Evolutionary conservation across 2,329 filamentous ascomycete species (phyloP), one percentile per base, ranked within the genome.

Genomic region (Tolypocladium ophioglossoides): DNA sequence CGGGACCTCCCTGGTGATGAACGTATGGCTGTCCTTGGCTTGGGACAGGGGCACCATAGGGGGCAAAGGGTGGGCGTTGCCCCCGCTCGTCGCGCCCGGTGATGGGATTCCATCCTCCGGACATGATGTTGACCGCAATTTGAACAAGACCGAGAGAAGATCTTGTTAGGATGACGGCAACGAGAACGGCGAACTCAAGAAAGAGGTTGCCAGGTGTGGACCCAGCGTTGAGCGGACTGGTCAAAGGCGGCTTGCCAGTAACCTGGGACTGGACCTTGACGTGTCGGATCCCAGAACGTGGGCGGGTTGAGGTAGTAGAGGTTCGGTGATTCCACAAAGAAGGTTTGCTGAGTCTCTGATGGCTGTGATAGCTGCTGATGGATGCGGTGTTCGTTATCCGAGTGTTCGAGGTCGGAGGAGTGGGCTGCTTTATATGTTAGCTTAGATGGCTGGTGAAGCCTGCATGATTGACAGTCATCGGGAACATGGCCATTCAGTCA

Each of bases 41-140:
- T 2, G 67, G 68, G 27, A 68, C 38, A 18, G 70, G 66, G 16
- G 61, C 66, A 22, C 70, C 67, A 35, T 57, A 62, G 4, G 70
- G 70, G 35, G 70, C 62, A 53, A 63, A 63, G 16, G 62, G 59
- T 5, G 72, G 72, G 1, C 66, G 66, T 38, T 55, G 50, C 22
- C 64, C 65, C 12, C 62, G 59, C n/a, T 63, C 54, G 56, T 75
- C 73, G 18, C 70, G 70, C 22, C 73, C 66, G 37, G 66, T 65
- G 16, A 69, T 55, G 5, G 71, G 71, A 55, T 74, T 74, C 69
- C 70, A 72, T 39, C 70, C 70, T 41, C 66, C 65, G 50, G 70
- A 66, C 70, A 73, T 73, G 12, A 16, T 57, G 30, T n/a, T 12
- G n/a, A 34, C 2, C 5, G 24, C 20, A n/a, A 30, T 11, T n/a